Conservation (phyloP, 306 rosid genomes). For the Coriaria nepalensis region DNA sequence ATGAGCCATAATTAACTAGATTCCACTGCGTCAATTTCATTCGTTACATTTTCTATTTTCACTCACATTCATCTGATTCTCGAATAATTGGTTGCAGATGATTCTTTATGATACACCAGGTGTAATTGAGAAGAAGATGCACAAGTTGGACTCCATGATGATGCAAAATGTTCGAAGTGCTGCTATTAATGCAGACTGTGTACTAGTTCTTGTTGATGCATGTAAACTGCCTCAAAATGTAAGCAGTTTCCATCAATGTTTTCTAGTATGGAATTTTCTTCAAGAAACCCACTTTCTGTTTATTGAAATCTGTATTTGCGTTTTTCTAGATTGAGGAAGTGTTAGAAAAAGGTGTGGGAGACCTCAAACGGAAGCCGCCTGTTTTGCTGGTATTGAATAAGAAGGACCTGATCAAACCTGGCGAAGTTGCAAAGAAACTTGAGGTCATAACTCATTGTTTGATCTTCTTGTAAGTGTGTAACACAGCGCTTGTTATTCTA, state of each 20-base stretch:
- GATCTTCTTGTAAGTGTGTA: conserved; percentile 18
- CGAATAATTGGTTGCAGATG: conserved; percentile 45
- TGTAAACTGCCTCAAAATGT: conserved; percentile 87
- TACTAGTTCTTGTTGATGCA: conserved; percentile 93
- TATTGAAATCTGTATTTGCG: neutral
- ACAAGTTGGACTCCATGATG: conserved; percentile 91
- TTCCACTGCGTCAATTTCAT: too few relatives aligned
- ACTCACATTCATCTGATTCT: conserved; percentile 13
- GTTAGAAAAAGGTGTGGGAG: conserved; percentile 66
- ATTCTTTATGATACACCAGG: conserved; percentile 95
- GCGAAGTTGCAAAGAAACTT: conserved; percentile 91
- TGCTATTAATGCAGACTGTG: conserved; percentile 77
- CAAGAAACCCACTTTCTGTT: conserved; percentile 11
- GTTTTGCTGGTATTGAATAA: conserved; percentile 72
- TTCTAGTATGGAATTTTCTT: conserved; percentile 5
- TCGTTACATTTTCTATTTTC: neutral
- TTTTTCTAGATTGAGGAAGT: conserved; percentile 73
- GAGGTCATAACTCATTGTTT: conserved; percentile 49
- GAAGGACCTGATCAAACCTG: conserved; percentile 89
- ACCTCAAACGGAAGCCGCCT: conserved; percentile 49
- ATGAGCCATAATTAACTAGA: too few relatives aligned
- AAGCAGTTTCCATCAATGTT: conserved; percentile 26
- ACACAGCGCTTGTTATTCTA: conserved; percentile 8
- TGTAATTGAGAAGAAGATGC: conserved; percentile 82
- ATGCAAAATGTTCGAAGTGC: conserved; percentile 94